These are phyloP conservation scores for Lactifluus hygrophoroides DNA, from an alignment of 768 basidiomycete species.

Conservation along the genomic window DNA sequence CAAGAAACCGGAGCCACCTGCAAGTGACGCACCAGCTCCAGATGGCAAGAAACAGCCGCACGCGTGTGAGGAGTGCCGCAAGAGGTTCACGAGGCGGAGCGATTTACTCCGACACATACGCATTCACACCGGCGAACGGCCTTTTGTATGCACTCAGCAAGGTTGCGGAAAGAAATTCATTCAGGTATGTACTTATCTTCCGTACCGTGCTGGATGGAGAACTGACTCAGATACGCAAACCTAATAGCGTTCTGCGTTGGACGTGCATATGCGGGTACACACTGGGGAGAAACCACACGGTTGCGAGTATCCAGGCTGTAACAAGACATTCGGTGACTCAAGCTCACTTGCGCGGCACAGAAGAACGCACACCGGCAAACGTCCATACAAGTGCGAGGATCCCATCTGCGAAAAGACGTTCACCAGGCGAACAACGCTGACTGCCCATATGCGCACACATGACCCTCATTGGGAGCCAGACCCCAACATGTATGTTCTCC, in stretches of 20 bases:
- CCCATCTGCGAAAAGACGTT: constrained; percentile 81
- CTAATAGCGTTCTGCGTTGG: constrained; percentile 73
- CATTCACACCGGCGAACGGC: constrained; percentile 87
- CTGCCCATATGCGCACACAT: constrained; percentile 81
- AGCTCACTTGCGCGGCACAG: constrained; percentile 88
- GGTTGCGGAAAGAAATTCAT: constrained; percentile 89
- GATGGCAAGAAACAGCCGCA: constrained; percentile 36
- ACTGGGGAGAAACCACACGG: constrained; percentile 90
- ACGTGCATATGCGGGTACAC: constrained; percentile 83
- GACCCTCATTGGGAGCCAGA: constrained; percentile 81
- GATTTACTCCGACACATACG: constrained; percentile 80
- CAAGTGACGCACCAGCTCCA: constrained; percentile 22
- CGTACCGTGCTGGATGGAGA: constrained; percentile 10
- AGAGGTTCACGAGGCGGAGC: constrained; percentile 75
- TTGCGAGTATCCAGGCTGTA: constrained; percentile 84
- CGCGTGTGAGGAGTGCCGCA: constrained; percentile 67
- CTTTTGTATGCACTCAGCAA: constrained; percentile 61
- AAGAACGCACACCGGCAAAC: constrained; percentile 79
- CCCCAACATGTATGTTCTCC: constrained; percentile 58
- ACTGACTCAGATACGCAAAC: constrained; percentile 6
- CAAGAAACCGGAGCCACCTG: constrained; percentile 19
- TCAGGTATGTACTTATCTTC: constrained; percentile 45
- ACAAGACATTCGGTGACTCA: constrained; percentile 84
- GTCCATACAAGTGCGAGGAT: constrained; percentile 81
- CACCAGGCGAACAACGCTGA: constrained; percentile 76